These are phyloP conservation scores for Exidia glandulosa DNA, from an alignment of 768 basidiomycete species.

Conservation along the genomic window DNA sequence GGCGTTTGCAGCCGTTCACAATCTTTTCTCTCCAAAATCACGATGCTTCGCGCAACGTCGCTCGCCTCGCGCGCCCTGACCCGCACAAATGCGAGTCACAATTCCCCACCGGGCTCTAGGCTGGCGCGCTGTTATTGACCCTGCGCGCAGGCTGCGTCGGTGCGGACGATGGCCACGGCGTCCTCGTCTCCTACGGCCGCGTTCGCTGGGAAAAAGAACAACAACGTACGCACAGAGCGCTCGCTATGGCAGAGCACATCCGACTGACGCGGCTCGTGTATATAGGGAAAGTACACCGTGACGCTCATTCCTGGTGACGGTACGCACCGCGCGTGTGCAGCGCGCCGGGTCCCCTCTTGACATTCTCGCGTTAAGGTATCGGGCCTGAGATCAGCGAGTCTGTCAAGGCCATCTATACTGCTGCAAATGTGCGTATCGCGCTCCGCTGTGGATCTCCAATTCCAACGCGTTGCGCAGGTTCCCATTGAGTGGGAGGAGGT, in stretches of 20 bases:
- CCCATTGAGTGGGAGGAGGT: constrained; percentile 99
- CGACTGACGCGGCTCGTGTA: constrained; percentile 1
- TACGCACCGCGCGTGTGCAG: constrained; percentile 25
- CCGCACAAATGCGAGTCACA: constrained; percentile 34
- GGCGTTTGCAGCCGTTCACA: constrained; percentile 4
- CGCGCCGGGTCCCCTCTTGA: constrained; percentile 6
- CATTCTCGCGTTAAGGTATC: constrained; percentile 53
- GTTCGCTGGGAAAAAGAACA: constrained; percentile 82
- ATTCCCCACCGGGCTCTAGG: background rate
- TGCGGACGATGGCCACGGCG: background rate
- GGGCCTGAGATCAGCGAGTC: constrained; percentile 97
- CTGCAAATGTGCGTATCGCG: constrained; percentile 53
- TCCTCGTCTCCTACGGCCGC: constrained; percentile 60
- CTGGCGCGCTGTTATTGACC: constrained; percentile 9
- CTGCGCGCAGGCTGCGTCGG: constrained; percentile 5
- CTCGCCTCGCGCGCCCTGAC: constrained; percentile 38
- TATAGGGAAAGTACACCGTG: constrained; percentile 89
- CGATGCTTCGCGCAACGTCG: constrained; percentile 50
- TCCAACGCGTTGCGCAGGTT: constrained; percentile 40
- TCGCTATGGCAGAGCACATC: background rate
- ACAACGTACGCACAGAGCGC: constrained; percentile 50
- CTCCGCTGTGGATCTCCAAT: background rate
- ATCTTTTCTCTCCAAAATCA: constrained; percentile 22
- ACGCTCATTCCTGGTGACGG: constrained; percentile 97
- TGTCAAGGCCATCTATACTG: constrained; percentile 84